Percentiles rank a stretch among this genome's conserved stretches.
These are phyloP conservation scores for Neofusicoccum umdonicola DNA, from an alignment of 2,329 filamentous ascomycete species.

Conservation along the genomic window DNA sequence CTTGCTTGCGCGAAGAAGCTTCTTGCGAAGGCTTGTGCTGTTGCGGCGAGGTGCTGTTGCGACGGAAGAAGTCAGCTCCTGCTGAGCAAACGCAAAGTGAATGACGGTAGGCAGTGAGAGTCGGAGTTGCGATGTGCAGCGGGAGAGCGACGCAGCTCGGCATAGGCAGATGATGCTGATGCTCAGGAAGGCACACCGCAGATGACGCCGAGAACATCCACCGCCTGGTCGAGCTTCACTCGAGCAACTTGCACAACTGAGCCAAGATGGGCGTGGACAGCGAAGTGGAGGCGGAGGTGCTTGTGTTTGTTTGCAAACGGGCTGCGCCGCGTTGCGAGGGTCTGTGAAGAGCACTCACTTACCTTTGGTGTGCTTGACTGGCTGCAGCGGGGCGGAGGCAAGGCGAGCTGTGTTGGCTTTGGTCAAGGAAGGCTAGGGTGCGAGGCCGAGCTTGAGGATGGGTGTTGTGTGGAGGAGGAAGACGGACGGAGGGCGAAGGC, in stretches of 20 bases:
- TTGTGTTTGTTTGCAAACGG: neutral
- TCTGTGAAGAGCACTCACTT: neutral
- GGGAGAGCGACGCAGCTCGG: neutral
- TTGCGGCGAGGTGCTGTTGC: neutral
- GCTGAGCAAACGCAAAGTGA: slow-evolving; percentile 30
- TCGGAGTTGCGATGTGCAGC: neutral
- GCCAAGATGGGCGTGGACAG: neutral
- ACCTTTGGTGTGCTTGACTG: neutral
- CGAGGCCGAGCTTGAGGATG: slow-evolving; percentile 8
- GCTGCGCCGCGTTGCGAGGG: neutral
- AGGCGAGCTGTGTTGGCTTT: neutral
- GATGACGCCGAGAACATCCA: too few species aligned
- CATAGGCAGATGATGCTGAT: neutral
- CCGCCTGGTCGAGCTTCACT: neutral
- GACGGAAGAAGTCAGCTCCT: neutral
- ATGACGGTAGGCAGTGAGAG: neutral
- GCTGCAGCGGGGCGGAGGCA: neutral
- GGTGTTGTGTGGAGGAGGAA: slow-evolving; percentile 14
- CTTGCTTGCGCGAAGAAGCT: neutral
- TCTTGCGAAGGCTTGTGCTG: neutral
- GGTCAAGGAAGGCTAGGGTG: neutral
- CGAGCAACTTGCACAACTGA: neutral
- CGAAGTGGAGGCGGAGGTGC: neutral
- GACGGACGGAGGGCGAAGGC: slow-evolving; percentile 1
- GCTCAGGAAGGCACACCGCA: neutral